Evolutionary conservation across 2,329 filamentous ascomycete genomes (phyloP), one percentile per base, ranked within the genome.

Genomic region (Ophiostoma montium): DNA sequence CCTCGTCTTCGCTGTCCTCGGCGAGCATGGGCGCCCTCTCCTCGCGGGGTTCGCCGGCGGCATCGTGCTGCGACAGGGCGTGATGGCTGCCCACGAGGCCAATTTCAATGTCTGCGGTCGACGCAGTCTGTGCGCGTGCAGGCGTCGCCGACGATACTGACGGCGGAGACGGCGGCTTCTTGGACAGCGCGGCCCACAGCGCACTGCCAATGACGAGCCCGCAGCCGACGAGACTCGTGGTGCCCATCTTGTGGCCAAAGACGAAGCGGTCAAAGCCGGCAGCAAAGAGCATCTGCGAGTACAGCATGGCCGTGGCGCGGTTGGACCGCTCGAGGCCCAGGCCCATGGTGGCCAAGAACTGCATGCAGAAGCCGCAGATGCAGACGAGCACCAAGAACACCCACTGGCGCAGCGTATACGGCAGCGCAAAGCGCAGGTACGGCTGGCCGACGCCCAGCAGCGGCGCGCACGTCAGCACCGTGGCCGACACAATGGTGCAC

Each of bases 341-440:
- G 0, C 86, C 87, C 1, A 78, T 75, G 1, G 88, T 92, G 16
- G 94, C 68, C n/a, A 94, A 70, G 56, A 87, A 87, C 72, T 95
- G 89, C 76, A 90, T 84, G 19, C 83, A 62, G 60, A 95, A 90
- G 0, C 89, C 89, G 55, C 82, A 82, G 0, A 78, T 59, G 0
- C 84, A 86, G 4, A 94, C 67, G 35, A 81, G 75, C 0, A 80
- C 48, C 15, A 95, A 66, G 35, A 88, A 71, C 0, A 67, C 62
- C 82, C 84, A 90, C 60, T 89, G 69, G 47, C 64, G 65, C 36
- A 57, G 12, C 23, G 67, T 61, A 4, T 62, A 56, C 2, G 70
- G 67, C 27, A 70, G 58, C 2, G 62, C 63, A 56, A 75, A 68
- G 19, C 61, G 63, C 56, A 76, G 56, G 9, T 57, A 65, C 5